Base-by-base conservation (phyloP, 805 yeast genomes). In the Saccharomycopsis lassenensis region DNA sequence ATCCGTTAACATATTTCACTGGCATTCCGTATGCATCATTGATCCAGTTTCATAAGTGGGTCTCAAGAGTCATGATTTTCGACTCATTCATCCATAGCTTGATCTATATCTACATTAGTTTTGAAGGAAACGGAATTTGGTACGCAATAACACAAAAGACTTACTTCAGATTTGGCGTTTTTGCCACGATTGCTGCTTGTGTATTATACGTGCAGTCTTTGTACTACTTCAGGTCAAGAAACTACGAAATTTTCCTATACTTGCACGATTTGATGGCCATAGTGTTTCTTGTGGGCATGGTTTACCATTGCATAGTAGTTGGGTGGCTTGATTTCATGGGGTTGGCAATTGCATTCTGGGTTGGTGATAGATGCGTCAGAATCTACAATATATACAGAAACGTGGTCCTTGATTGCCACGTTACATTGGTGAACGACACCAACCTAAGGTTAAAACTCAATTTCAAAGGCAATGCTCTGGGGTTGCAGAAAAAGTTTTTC, bases 1-100 rank as follows among this genome's bases (percentile, higher is more conserved):
- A 77, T 52, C 60, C 82, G 15, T 55, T 81, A 44, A 70, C 69
- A 43, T 57, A 57, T 47, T 31, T 77, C 5, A 69, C 86, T 0
- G 81, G 84, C 2, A 62, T 83, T 63, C 61, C 74, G 4, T 76
- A 70, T 46, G 59, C 75, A 10, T 65, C 78, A 2, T 77, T 81
- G 54, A 67, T 77, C 52, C 58, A 65, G 21, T 69, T 71, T 48
- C 95, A 84, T 55, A 76, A 71, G 52, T 77, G 79, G 76, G 55
- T 66, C 7, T 72, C 77, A 3, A 54, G 79, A 36, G 50, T 65
- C 0, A 56, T 62, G 47, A 52, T 69, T 18, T 37, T 31, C 8
- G 29, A 31, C 28, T 32, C 43, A 5, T 11, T 24, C 15, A 16
- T 40, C 17, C 43, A 40, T 29, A 39, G 39, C 21, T 10, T 25